phyloP scores from a whole-genome alignment of 805 yeast species.

The Starmerella floricola region DNA sequence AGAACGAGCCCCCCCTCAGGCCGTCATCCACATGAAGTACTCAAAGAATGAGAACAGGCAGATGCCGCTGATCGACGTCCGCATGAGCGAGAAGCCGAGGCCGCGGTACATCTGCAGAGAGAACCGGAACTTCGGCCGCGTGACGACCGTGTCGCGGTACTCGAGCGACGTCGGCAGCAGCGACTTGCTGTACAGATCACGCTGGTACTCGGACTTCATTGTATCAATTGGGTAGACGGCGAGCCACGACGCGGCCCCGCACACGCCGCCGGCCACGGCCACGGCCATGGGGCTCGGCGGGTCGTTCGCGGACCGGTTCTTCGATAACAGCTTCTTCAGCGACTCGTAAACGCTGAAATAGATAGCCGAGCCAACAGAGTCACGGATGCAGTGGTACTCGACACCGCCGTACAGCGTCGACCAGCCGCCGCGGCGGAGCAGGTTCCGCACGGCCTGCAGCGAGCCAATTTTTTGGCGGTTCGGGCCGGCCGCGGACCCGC shows the following conservation, averaged over 20 bases:
- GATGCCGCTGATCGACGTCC: slow-evolving; percentile 63
- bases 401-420: slow-evolving; percentile 63
- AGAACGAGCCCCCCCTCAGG: too few species aligned
- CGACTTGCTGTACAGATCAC: slow-evolving; percentile 60
- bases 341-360: slow-evolving; percentile 70
- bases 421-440: slow-evolving; percentile 48
- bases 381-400: slow-evolving; percentile 54
- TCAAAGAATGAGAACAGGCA: slow-evolving; percentile 66
- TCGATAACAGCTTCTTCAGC: slow-evolving; percentile 40
- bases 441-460: slow-evolving; percentile 38
- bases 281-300: slow-evolving; percentile 35
- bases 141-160: slow-evolving; percentile 27
- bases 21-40: slow-evolving; percentile 37
- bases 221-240: slow-evolving; percentile 74
- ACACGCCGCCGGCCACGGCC: slow-evolving; percentile 63
- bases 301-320: slow-evolving; percentile 21
- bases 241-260: slow-evolving; percentile 68
- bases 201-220: slow-evolving; percentile 59
- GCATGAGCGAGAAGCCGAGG: slow-evolving; percentile 55
- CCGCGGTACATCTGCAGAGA: slow-evolving; percentile 58
- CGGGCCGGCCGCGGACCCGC: not conserved
- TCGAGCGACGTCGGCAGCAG: slow-evolving; percentile 38
- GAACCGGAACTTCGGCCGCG: slow-evolving; percentile 25
- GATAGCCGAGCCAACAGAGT: slow-evolving; percentile 56
- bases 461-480: slow-evolving; percentile 26